phyloP scores from a whole-genome alignment of 257 asterid species.

The Fraxinus anomala region DNA sequence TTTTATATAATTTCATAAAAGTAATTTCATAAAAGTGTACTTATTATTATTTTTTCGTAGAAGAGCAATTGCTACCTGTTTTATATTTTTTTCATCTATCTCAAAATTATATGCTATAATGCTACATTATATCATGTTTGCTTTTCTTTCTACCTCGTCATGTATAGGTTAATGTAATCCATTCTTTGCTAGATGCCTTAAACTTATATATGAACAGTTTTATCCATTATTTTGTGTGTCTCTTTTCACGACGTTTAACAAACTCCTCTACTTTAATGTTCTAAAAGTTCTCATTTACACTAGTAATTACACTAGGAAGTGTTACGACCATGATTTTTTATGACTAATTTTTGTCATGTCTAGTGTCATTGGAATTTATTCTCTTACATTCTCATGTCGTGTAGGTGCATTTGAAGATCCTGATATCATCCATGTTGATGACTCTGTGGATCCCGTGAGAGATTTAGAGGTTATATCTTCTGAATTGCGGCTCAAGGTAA shows the following conservation, averaged over 20 bases:
- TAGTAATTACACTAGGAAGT: background rate
- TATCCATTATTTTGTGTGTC: background rate
- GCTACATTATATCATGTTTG: background rate
- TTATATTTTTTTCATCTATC: background rate
- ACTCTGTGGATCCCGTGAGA: conserved; percentile 90
- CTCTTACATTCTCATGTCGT: conserved; percentile 20
- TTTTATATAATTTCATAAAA: conserved; percentile 2
- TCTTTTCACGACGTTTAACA: background rate
- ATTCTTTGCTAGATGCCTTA: conserved; percentile 17
- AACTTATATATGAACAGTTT: background rate
- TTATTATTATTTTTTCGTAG: background rate
- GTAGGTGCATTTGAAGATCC: conserved; percentile 98
- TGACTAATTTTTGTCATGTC: background rate
- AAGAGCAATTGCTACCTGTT: background rate
- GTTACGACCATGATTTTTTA: background rate
- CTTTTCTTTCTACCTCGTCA: background rate
- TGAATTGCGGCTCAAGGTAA: conserved; percentile 90
- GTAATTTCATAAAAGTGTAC: background rate
- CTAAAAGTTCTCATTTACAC: conserved; percentile 9
- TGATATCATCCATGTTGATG: conserved; percentile 94
- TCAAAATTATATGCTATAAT: background rate
- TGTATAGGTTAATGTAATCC: conserved; percentile 7
- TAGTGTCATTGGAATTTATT: conserved; percentile 15
- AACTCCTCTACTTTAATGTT: background rate
- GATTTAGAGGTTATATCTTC: conserved; percentile 84